Evolutionary conservation across 2,329 filamentous ascomycete genomes (phyloP), one percentile per base, ranked within the genome.

Genomic region (Verticillium tricorpus): DNA sequence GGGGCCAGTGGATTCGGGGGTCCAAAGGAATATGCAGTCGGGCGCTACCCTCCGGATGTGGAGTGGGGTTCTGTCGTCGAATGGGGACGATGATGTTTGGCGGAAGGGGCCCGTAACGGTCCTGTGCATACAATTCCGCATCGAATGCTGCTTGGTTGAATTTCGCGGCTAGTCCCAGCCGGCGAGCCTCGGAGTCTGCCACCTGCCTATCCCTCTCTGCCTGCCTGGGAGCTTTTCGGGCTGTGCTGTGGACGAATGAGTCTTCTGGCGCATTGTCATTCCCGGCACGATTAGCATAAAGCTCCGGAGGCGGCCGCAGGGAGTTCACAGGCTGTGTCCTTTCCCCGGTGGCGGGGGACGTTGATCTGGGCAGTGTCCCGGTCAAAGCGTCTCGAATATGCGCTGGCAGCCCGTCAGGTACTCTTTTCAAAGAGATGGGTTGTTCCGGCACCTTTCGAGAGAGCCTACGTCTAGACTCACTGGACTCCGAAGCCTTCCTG

Each of bases 1-100:
- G 76, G 1, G 75, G 76, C 71, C 77, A 80, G 59, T 84, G 80
- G 1, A 80, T 75, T 1, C 78, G 77, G 0, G 84, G 85, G 68
- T 88, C 81, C 2, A 85, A 74, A 57, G 78, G 72, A 1, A 76
- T 71, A 65, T 78, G 86, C 6, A 76, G 64, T 28, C 74, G 74
- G 32, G 73, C 69, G 32, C 73, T 67, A 58, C 69, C 61, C 25
- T 54, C 60, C 57, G 64, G 58, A 34, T 62, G 25, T 9, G 35
- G 52, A 11, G 62, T 56, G 37, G 58, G 35, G n/a, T 37, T 19
- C 11, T 52, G 28, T 2, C 56, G 35, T 12, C 40, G 57, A 3
- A 40, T 5, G 15, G 57, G 39, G 5, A 60, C n/a, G 6, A 32
- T 12, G 8, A 65, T 55, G n/a, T 45, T 39, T 9, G 55, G 15